These are phyloP conservation scores for Silybum marianum DNA, from an alignment of 129 eudicot genomes.

Conservation along the genomic window DNA sequence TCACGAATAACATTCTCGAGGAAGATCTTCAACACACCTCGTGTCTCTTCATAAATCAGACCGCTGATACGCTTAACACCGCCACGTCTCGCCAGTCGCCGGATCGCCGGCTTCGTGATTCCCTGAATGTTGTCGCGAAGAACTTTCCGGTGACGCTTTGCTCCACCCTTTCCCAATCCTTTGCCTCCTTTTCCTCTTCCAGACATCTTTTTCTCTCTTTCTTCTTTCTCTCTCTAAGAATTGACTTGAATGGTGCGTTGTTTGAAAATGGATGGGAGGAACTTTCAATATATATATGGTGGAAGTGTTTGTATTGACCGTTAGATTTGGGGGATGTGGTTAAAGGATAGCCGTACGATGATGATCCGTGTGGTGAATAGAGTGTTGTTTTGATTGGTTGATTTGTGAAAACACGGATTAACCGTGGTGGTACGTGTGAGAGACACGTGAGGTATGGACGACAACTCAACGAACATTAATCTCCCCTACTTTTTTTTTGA, in stretches of 20 bases:
- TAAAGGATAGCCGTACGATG: not conserved
- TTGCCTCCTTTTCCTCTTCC: conserved; percentile 9
- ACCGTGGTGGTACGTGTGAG: not conserved
- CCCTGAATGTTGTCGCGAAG: not conserved
- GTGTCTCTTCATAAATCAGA: not conserved
- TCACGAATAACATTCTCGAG: not conserved
- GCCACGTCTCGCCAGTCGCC: not conserved
- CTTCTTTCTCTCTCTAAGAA: not conserved
- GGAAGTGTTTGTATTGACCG: not conserved
- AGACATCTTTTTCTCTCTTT: not conserved
- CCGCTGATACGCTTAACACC: not conserved
- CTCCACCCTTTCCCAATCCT: conserved; percentile 10
- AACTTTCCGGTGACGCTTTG: conserved; percentile 7
- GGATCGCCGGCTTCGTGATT: not conserved
- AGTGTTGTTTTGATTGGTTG: conserved; percentile 3
- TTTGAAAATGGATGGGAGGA: not conserved
- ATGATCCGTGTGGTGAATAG: not conserved
- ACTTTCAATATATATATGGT: not conserved
- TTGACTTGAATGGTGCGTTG: not conserved
- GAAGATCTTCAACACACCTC: not conserved
- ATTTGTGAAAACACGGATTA: not conserved
- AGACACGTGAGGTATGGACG: not conserved
- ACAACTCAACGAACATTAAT: too few relatives aligned
- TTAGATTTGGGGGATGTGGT: not conserved
- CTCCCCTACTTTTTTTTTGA: too few relatives aligned